Evolutionary conservation across 2,329 filamentous ascomycete species (phyloP).

Genomic region (Monosporascus sp.): DNA sequence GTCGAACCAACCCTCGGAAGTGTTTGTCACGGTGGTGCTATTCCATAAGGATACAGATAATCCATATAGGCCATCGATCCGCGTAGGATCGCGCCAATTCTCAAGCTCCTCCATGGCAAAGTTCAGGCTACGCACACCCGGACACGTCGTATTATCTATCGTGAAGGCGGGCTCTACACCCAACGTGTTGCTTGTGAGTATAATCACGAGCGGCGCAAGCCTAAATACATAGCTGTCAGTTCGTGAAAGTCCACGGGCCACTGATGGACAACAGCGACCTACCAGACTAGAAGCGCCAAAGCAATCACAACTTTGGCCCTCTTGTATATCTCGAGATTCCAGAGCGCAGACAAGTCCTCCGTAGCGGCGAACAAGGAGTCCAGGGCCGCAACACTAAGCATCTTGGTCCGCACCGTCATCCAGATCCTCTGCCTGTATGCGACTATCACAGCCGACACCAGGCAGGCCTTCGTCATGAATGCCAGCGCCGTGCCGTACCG

Average conservation of each 20-base stretch:
- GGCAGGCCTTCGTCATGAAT: conserved; percentile 33
- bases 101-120: conserved; percentile 29
- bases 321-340: conserved; percentile 25
- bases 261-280: background rate
- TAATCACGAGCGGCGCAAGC: conserved; percentile 32
- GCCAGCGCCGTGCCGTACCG: conserved; percentile 34
- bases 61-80: conserved; percentile 20
- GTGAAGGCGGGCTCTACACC: conserved; percentile 22
- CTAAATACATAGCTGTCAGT: conserved; percentile 6
- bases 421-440: conserved; percentile 29
- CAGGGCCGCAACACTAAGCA: conserved; percentile 22
- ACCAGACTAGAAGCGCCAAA: conserved; percentile 31
- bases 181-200: conserved; percentile 33
- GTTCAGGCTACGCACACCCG: conserved; percentile 26
- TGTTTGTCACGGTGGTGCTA: conserved; percentile 16
- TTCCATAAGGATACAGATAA: conserved; percentile 29
- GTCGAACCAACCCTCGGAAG: conserved; percentile 25
- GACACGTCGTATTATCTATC: conserved; percentile 23
- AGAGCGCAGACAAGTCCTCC: conserved; percentile 25
- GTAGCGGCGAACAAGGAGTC: conserved; percentile 30
- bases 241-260: background rate
- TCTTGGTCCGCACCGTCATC: conserved; percentile 25
- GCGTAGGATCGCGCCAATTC: conserved; percentile 27
- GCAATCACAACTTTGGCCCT: conserved; percentile 28
- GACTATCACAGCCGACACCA: conserved; percentile 30